Conservation (phyloP, 2,329 filamentous ascomycete species). For the Paradendryphiella salina region DNA sequence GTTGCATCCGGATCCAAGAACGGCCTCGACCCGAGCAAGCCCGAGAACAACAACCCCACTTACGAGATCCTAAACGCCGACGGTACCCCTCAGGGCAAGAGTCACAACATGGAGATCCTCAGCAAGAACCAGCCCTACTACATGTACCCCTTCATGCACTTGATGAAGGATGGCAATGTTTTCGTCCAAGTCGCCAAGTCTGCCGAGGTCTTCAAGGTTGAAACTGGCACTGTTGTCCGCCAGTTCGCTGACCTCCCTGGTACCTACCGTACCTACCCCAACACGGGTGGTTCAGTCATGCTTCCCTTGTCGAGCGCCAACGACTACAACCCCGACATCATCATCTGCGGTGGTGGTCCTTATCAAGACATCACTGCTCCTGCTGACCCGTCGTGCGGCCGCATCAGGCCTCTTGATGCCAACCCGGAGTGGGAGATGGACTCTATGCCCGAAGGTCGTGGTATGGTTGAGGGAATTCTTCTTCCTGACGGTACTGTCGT, state of each 20-base stretch:
- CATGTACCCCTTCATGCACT: conserved; percentile 66
- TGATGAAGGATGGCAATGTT: conserved; percentile 60
- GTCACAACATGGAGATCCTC: conserved; percentile 58
- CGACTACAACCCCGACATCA: conserved; percentile 57
- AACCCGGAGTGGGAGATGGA: conserved; percentile 61
- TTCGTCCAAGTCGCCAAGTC: conserved; percentile 62
- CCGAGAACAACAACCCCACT: conserved; percentile 65
- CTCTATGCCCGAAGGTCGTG: conserved; percentile 61
- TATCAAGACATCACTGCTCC: conserved; percentile 63
- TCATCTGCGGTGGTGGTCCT: conserved; percentile 63
- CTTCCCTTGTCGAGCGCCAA: conserved; percentile 58
- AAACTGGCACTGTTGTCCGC: conserved; percentile 51
- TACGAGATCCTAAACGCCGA: conserved; percentile 61
- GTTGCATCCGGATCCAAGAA: conserved; percentile 65
- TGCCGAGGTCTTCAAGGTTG: conserved; percentile 60
- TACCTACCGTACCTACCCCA: conserved; percentile 63
- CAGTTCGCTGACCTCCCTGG: conserved; percentile 58
- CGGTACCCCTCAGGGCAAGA: conserved; percentile 54
- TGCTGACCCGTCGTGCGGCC: conserved; percentile 62
- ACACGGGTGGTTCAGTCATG: conserved; percentile 62
- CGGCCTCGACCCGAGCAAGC: conserved; percentile 58
- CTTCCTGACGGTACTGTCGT: conserved; percentile 66
- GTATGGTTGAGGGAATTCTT: conserved; percentile 64
- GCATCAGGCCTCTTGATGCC: conserved; percentile 56
- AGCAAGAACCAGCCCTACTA: conserved; percentile 64